phyloP scores from a whole-genome alignment of 371 early-diverging fungal species.

The Parasitella parasitica region DNA sequence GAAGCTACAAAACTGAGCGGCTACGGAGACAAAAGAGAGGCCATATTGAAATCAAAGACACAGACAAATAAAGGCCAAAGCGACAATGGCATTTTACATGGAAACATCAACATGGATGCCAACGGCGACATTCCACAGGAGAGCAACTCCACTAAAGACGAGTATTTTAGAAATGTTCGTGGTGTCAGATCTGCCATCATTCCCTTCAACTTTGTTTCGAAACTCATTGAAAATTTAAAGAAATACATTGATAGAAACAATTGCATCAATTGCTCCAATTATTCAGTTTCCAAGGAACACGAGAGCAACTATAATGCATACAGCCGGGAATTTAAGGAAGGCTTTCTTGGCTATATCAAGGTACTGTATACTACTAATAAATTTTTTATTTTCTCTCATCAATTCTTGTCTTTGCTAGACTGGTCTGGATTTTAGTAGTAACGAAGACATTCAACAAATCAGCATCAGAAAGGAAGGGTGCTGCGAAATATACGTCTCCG shows the following conservation, averaged over 20 bases:
- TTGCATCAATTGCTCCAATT: background rate
- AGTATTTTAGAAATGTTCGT: slow-evolving; percentile 8
- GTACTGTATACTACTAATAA: background rate
- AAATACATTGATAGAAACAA: background rate
- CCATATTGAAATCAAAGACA: background rate
- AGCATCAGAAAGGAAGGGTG: background rate
- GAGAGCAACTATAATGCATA: background rate
- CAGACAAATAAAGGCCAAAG: background rate
- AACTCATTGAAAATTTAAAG: background rate
- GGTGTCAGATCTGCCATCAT: slow-evolving; percentile 1
- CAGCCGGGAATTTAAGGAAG: background rate
- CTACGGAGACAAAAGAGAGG: background rate
- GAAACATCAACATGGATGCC: background rate
- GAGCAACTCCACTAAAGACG: background rate
- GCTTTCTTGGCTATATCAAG: background rate
- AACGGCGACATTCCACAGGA: background rate
- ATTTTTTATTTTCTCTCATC: background rate
- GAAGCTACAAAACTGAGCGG: background rate
- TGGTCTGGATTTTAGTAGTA: background rate
- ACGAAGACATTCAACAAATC: background rate
- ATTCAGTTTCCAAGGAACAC: background rate
- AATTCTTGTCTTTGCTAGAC: background rate
- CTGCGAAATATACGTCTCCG: background rate
- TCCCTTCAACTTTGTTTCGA: slow-evolving; percentile 4
- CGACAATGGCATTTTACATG: background rate